Evolutionary conservation across 257 asterid species (phyloP), one percentile per base, ranked within the genome.

Genomic region (Penstemon davidsonii): DNA sequence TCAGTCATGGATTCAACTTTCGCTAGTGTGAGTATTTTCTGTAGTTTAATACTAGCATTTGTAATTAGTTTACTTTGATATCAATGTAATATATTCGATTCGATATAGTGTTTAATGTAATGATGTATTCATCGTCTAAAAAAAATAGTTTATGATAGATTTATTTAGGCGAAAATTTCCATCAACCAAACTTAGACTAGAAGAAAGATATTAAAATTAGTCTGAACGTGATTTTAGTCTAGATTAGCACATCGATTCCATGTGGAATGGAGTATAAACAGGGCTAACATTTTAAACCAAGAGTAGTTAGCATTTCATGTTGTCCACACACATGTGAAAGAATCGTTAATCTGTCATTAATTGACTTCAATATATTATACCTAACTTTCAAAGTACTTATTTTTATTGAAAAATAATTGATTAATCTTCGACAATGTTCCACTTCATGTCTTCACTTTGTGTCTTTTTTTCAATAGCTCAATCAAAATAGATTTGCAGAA

Each of bases 141-240:
- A 0, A 25, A 25, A 25, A 25, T 25, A 25, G 33, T 25, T 25
- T 25, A 25, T 25, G 49, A 58, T 64, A 6, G 7, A 19, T 11
- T 45, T 6, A 40, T 13, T 47, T 19, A 53, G 40, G 41, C 49
- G 18, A 42, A n/a, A 60, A 33, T 68, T 51, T 40, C 42, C 39
- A 18, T n/a, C 33, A 7, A 11, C 11, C 9, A 50, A 13, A 51
- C 57, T 57, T 37, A 9, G 25, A 38, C 12, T 9, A 33, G 47
- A 10, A 12, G 13, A 5, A 25, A 8, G 19, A 59, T 8, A 45
- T 60, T 10, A 40, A 54, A 44, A 6, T 62, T 18, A 6, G 33
- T 2, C 1, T 25, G 38, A 45, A 44, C 67, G 67, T 62, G 67
- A 62, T 62, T 62, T 8, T 42, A 18, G 67, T 40, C 67, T 40